phyloP scores from a whole-genome alignment of 352 stramenopile species.

The Globisporangium irregulare region DNA sequence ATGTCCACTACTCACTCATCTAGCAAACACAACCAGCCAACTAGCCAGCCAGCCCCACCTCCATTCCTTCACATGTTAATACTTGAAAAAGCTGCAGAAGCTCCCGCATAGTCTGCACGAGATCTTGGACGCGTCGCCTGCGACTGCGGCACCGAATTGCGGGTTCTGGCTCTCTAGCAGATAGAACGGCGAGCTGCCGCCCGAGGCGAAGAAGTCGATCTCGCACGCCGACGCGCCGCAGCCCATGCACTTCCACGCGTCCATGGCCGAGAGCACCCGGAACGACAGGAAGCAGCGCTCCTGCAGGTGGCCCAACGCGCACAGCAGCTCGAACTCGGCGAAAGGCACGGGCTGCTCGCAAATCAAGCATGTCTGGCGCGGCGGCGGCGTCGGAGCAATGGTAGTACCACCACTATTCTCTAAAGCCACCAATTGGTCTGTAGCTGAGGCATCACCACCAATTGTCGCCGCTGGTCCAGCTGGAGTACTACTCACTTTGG shows the following conservation, averaged over 20 bases:
- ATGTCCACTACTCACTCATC: not conserved
- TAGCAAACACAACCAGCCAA: too few relatives aligned
- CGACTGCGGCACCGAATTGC: not conserved
- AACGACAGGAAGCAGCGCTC: conserved; percentile 82
- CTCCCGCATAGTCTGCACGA: conserved; percentile 72
- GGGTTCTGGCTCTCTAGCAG: conserved; percentile 37
- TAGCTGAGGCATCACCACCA: not conserved
- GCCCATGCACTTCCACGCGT: conserved; percentile 82
- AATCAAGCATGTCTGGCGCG: conserved; percentile 67
- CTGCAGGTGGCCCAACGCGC: conserved; percentile 54
- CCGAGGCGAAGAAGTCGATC: conserved; percentile 33
- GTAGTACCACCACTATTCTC: not conserved
- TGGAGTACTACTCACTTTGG: conserved; percentile 8
- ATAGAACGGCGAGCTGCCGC: conserved; percentile 54
- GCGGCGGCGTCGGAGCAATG: conserved; percentile 29
- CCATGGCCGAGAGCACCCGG: conserved; percentile 55
- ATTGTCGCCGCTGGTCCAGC: not conserved
- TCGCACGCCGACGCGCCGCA: conserved; percentile 63
- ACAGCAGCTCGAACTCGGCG: conserved; percentile 58
- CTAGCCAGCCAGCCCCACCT: conserved; percentile 15
- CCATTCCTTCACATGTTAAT: conserved; percentile 12
- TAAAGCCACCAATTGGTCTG: not conserved
- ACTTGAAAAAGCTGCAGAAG: conserved; percentile 75
- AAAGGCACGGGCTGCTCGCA: conserved; percentile 61
- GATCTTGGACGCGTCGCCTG: conserved; percentile 28